Evolutionary conservation across 2,329 filamentous ascomycete species (phyloP), one percentile per base, ranked within the genome.

Genomic region (Stagonosporopsis vannaccii): DNA sequence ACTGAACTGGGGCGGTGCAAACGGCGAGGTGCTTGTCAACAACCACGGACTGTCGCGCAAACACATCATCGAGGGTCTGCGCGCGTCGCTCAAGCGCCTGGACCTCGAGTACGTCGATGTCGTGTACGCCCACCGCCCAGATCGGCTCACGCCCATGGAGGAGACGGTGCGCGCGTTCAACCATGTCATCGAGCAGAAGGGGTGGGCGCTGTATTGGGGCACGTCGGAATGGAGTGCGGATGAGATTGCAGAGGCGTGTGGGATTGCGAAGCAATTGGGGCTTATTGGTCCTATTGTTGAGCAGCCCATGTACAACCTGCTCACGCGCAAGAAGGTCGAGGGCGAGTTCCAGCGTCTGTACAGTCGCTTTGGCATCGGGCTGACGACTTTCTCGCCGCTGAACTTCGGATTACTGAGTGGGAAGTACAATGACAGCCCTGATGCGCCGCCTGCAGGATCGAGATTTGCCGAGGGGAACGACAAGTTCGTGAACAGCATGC

Each of bases 111-210:
- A 89, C 65, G 87, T 91, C 23, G 88, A 90, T 66, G 77, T 90
- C 35, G 81, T 91, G 63, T 90, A 88, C 66, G 87, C 88, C 13
- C 88, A 91, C 75, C 83, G 88, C 15, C 85, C 87, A 0, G 89
- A 91, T 68, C 81, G 86, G 4, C 79, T 84, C 30, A 90, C 87
- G 0, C 88, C 87, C 4, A 90, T 90, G 78, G 87, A 90, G 72
- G 88, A 90, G 76, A 86, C 84, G 0, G 87, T 90, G 26, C 85
- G 87, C 47, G 87, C 85, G 36, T 90, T 91, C 79, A 90, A 90
- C 78, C 82, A 90, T 73, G 76, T 90, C 44, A 89, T 91, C 68
- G 81, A 87, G 70, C 81, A 80, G 2, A 82, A 81, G 2, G 88
- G 88, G 57, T 86, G 89, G 78, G 86, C 86, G 2, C 84, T 90